These are phyloP conservation scores for Nakazawaea anatomiae DNA, from an alignment of 805 yeast genomes.

Conservation along the genomic window DNA sequence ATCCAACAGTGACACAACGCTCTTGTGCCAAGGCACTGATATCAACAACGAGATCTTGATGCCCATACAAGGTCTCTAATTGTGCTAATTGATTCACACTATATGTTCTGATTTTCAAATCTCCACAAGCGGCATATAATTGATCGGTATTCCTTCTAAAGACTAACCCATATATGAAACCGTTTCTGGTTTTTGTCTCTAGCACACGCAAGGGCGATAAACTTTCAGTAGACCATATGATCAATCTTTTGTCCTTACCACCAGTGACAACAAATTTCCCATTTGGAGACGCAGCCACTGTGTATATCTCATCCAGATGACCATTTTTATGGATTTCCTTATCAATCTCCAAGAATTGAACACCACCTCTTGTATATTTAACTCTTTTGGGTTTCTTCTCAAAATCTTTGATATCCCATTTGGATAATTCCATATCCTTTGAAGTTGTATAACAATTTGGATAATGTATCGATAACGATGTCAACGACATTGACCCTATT, in stretches of 20 bases:
- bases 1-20: slow-evolving; percentile 92
- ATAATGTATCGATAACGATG: slow-evolving; percentile 47
- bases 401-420: slow-evolving; percentile 63
- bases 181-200: slow-evolving; percentile 66
- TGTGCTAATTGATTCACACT: slow-evolving; percentile 83
- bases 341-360: slow-evolving; percentile 33
- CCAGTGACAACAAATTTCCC: slow-evolving; percentile 90
- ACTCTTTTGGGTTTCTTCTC: slow-evolving; percentile 58
- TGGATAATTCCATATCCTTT: slow-evolving; percentile 73
- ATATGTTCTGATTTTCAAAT: slow-evolving; percentile 82
- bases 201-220: slow-evolving; percentile 71
- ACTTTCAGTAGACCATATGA: slow-evolving; percentile 82
- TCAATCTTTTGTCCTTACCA: slow-evolving; percentile 73
- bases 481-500: slow-evolving; percentile 55
- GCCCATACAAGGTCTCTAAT: slow-evolving; percentile 89
- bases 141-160: slow-evolving; percentile 82
- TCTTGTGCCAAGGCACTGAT: slow-evolving; percentile 79
- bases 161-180: slow-evolving; percentile 63
- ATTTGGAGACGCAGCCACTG: slow-evolving; percentile 81
- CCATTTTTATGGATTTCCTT: slow-evolving; percentile 56
- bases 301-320: slow-evolving; percentile 68
- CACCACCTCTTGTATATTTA: slow-evolving; percentile 62
- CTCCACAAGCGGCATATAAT: slow-evolving; percentile 89
- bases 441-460: slow-evolving; percentile 74
- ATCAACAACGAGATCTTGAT: slow-evolving; percentile 84